Base-by-base conservation (phyloP, 345 rosid genomes). In the Physaria fendleri region DNA sequence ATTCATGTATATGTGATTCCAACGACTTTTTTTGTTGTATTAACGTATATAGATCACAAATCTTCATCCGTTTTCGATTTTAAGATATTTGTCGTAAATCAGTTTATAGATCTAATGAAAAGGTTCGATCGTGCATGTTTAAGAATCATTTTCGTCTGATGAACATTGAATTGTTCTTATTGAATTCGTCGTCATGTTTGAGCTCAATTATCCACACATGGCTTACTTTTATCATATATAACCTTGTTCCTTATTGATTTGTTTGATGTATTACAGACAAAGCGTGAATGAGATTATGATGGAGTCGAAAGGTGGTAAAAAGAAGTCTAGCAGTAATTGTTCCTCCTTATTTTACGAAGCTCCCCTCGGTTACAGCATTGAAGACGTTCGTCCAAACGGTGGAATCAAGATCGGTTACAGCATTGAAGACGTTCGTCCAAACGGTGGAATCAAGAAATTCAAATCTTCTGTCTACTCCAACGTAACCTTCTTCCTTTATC, bases 391-490 rank as follows among this genome's bases (percentile, higher is more conserved):
- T 22, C 99, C 99, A 0, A 75, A 83, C 81, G 97, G 99, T 75
- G 99, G 97, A 76, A 93, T 93, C 86, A 89, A 85, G 95, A 93
- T 93, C 14, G 99, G 93, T 69, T 93, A 93, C 83, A 80, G 95
- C 94, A 89, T 93, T 71, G 97, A 93, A 86, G 95, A 93, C 86
- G 71, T 93, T 62, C 82, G 97, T 22, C 99, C 99, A 0, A 75
- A 83, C 81, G 97, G 99, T 75, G 99, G 97, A 76, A 93, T 93
- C 86, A 89, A 85, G 95, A 93, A 93, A 71, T 93, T 89, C 91
- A 74, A 91, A 83, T 89, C 99, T 56, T 96, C 95, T 84, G 95
- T 85, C 11, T 87, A 87, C 83, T 87, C 91, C 18, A 87, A 87
- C 80, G 95, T 86, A 3, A 59, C 74, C 59, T 39, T 56, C 17